A percentile compares a stretch with the other conserved stretches of the same genome.
Conservation (phyloP, 75 land plant genomes). For the Selaginella tamariscina region DNA sequence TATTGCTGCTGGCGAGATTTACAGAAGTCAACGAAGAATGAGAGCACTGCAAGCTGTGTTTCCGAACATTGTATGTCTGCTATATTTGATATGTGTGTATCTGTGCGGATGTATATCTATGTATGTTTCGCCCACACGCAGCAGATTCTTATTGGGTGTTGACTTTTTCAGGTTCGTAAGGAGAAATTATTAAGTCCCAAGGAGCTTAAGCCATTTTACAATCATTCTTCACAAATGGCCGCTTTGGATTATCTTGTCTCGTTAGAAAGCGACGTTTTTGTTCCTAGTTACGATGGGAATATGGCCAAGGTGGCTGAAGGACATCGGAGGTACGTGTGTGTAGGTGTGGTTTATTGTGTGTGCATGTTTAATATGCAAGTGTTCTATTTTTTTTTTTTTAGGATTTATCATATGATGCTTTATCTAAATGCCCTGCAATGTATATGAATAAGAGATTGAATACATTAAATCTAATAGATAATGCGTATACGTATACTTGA, state of each 20-base stretch:
- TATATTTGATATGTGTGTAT: no score
- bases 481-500: no score
- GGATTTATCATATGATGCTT: no score
- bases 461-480: no score
- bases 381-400: neutral
- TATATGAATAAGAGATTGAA: no score
- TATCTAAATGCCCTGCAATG: no score
- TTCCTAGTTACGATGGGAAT: slow-evolving; percentile 92
- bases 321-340: slow-evolving; percentile 71
- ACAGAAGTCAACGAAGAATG: slow-evolving; percentile 57
- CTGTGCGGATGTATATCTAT: no score
- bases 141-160: neutral
- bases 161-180: slow-evolving; percentile 50
- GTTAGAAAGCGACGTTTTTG: slow-evolving; percentile 67
- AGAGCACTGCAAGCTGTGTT: slow-evolving; percentile 42
- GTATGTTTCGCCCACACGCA: no score
- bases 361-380: no score
- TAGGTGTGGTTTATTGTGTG: no score
- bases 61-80: slow-evolving; percentile 50
- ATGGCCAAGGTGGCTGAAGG: slow-evolving; percentile 98
- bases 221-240: slow-evolving; percentile 90
- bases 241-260: slow-evolving; percentile 87
- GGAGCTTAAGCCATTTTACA: slow-evolving; percentile 49
- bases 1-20: slow-evolving; percentile 87
- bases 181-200: slow-evolving; percentile 56